Base-by-base conservation (phyloP, 495 filamentous ascomycete species). In the Stereocaulon alpinum region DNA sequence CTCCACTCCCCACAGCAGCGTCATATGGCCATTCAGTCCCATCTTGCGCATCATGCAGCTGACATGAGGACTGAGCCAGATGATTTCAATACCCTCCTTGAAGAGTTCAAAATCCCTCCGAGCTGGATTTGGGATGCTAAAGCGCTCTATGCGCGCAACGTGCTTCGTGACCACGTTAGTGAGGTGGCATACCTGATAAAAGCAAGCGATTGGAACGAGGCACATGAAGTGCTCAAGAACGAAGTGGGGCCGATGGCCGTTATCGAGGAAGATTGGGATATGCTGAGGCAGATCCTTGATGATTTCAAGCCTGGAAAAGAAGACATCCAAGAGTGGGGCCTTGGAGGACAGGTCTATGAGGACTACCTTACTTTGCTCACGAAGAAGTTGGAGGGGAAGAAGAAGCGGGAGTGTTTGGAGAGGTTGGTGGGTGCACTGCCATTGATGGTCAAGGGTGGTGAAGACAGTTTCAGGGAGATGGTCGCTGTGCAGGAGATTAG, bases 121-220 rank as follows among this genome's bases (percentile, higher is more conserved):
- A 64, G 74, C 27, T 95, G 89, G 90, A 78, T 97, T 62, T 91
- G 85, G 82, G 82, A 89, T 56, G 88, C 92, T 30, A 90, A 90
- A 73, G 93, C 91, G 5, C 75, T 94, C 9, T 80, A 88, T 66
- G 89, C 88, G 60, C 83, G 89, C 42, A 77, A 83, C 59, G 80
- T 76, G 51, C 78, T 81, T 58, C 75, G 80, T 32, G 80, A 91
- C 66, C 72, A 84, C 22, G 73, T 72, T 20, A 76, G 77, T 47
- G 87, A 95, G 67, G 84, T 89, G 6, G 76, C 84, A 45, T 88
- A 82, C 59, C 80, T 96, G 4, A 78, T 96, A 60, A 80, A 81
- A 53, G 92, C 87, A 9, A 80, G 78, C 49, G 80, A 88, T 55
- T 87, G 83, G 75, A 79, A 80, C 50, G 87, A 92, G 66, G 92